Percentiles rank a stretch among this genome's conserved stretches.
phyloP scores from a whole-genome alignment of 2,329 filamentous ascomycete species.

The Simplicillium sp. region DNA sequence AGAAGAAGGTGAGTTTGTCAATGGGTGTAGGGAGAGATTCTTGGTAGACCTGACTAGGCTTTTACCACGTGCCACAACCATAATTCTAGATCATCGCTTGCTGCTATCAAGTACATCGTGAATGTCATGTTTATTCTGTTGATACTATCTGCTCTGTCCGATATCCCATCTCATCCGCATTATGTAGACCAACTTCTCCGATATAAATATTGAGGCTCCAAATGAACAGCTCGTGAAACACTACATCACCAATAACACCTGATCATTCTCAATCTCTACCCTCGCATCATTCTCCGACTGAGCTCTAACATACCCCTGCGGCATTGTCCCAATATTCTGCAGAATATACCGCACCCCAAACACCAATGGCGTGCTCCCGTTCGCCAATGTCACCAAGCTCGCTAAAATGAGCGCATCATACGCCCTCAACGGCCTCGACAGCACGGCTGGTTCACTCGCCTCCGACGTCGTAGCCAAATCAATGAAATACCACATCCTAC shows the following conservation, averaged over 20 bases:
- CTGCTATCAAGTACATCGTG: no score
- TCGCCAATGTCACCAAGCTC: slow-evolving; percentile 8
- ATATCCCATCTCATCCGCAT: no score
- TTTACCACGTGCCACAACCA: no score
- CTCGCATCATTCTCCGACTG: slow-evolving; percentile 6
- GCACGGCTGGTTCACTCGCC: background rate
- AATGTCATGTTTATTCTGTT: no score
- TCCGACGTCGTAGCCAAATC: slow-evolving; percentile 6
- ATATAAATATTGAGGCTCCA: no score
- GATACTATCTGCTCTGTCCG: no score
- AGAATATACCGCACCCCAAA: slow-evolving; percentile 8
- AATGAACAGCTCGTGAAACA: no score
- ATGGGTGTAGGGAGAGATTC: no score
- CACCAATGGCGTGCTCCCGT: slow-evolving; percentile 7
- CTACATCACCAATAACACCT: slow-evolving; percentile 5
- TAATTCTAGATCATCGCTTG: no score
- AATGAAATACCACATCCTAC: slow-evolving; percentile 12
- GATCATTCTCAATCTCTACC: slow-evolving; percentile 1
- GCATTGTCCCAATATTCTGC: slow-evolving; percentile 8
- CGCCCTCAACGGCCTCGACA: slow-evolving; percentile 9
- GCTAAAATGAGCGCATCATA: slow-evolving; percentile 10
- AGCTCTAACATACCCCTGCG: slow-evolving; percentile 7
- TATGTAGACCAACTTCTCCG: no score
- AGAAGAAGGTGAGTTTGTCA: no score
- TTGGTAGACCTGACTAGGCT: no score